phyloP scores from a whole-genome alignment of 2,329 filamentous ascomycete genomes.

The Fusarium sp. region DNA sequence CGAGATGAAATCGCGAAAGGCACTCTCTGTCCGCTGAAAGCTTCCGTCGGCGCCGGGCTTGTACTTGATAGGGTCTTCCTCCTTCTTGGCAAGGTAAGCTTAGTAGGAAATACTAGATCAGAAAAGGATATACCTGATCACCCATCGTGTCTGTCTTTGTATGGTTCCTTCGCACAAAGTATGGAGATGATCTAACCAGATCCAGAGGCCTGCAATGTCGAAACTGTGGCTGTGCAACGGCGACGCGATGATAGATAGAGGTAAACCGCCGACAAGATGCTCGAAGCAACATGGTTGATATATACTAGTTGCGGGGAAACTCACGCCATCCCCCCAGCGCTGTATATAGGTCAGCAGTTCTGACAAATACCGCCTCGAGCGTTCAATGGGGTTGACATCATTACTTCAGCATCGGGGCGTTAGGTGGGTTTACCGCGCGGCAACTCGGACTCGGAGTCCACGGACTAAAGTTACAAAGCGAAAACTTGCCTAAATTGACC shows the following conservation, averaged over 20 bases:
- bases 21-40: slow-evolving; percentile 67
- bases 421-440: slow-evolving; percentile 13
- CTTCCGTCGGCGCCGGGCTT: slow-evolving; percentile 58
- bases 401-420: slow-evolving; percentile 4
- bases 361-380: not conserved
- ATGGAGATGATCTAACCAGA: not conserved
- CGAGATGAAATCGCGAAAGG: slow-evolving; percentile 71
- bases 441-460: not conserved
- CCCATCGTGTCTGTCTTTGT: slow-evolving; percentile 5
- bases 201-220: not conserved
- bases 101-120: not conserved
- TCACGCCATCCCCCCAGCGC: not conserved
- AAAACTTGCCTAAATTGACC: no score
- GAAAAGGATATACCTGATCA: not conserved
- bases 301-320: not conserved
- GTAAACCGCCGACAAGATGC: not conserved
- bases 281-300: not conserved
- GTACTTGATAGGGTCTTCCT: slow-evolving; percentile 20
- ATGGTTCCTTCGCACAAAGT: not conserved
- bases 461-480: no score
- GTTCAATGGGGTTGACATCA: not conserved
- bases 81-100: not conserved
- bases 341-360: not conserved
- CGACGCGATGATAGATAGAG: not conserved
- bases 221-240: not conserved